phyloP scores from a whole-genome alignment of 176 grass and related monocot species.

The Panicum miliaceum region DNA sequence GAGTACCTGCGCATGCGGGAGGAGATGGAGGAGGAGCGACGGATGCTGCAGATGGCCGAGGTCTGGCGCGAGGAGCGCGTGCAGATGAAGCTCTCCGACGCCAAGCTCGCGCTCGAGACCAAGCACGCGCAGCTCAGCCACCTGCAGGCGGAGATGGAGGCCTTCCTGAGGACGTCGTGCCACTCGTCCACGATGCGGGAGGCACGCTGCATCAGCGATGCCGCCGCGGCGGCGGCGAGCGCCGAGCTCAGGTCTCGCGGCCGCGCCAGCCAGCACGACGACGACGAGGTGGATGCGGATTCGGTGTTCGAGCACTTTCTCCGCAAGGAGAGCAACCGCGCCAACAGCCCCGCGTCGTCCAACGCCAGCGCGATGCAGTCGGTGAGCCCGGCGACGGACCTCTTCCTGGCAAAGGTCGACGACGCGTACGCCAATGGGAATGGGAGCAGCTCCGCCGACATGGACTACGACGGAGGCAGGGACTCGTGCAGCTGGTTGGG shows the following conservation, averaged over 20 bases:
- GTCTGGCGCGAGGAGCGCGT: constrained; percentile 65
- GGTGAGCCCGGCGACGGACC: constrained; percentile 53
- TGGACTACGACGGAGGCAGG: neutral
- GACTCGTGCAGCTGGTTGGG: constrained; percentile 29
- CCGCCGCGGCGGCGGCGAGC: constrained; percentile 22
- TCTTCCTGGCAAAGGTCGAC: constrained; percentile 48
- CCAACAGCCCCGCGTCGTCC: constrained; percentile 12
- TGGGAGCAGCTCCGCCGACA: neutral
- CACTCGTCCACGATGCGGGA: no score
- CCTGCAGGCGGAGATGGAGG: constrained; percentile 57
- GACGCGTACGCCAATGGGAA: neutral
- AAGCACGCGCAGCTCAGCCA: constrained; percentile 47
- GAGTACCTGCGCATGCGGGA: constrained; percentile 55
- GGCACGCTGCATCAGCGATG: no score
- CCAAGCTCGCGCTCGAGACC: constrained; percentile 41
- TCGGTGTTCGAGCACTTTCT: constrained; percentile 32
- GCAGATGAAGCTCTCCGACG: constrained; percentile 69
- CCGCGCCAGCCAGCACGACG: no score
- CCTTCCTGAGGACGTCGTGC: constrained; percentile 16
- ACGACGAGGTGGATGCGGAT: constrained; percentile 25
- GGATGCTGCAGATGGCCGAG: constrained; percentile 74
- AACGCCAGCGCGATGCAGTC: neutral
- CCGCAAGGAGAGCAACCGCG: neutral
- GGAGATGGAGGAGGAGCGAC: constrained; percentile 64
- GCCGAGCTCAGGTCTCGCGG: neutral